Conservation (phyloP, 495 filamentous ascomycete genomes). For the Parathielavia appendiculata region DNA sequence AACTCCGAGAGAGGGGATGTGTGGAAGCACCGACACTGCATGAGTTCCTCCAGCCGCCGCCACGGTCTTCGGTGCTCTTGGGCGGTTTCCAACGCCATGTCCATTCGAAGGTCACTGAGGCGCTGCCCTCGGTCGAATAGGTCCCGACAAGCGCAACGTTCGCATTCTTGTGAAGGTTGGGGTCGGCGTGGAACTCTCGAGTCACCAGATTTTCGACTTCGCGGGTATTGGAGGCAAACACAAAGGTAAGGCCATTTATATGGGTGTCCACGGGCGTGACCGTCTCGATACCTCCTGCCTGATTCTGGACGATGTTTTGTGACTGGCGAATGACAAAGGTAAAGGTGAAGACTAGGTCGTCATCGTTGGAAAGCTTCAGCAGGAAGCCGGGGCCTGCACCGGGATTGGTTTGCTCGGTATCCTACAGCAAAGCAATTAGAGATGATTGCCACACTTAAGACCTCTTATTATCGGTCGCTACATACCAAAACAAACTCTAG, state of each 20-base stretch:
- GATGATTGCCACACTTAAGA: background rate
- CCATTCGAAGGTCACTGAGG: conserved; percentile 89
- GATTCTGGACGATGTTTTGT: conserved; percentile 38
- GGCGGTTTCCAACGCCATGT: conserved; percentile 95
- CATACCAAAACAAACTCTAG: conserved; percentile 89
- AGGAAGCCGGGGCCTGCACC: conserved; percentile 65
- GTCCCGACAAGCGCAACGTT: conserved; percentile 92
- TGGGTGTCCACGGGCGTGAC: conserved; percentile 61
- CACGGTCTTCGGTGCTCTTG: conserved; percentile 73
- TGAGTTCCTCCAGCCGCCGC: conserved; percentile 88
- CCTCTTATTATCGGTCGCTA: background rate
- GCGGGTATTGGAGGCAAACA: conserved; percentile 74
- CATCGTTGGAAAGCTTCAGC: conserved; percentile 80
- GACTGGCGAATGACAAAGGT: conserved; percentile 79
- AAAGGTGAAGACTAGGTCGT: conserved; percentile 87
- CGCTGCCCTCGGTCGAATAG: conserved; percentile 70
- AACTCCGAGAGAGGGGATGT: background rate
- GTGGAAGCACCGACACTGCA: conserved; percentile 61
- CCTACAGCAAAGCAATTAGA: conserved; percentile 47
- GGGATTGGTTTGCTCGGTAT: conserved; percentile 62
- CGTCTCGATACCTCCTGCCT: conserved; percentile 24
- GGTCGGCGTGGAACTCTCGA: conserved; percentile 92
- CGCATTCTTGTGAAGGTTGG: conserved; percentile 93
- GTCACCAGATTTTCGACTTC: conserved; percentile 93
- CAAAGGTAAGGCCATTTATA: conserved; percentile 86